Conservation (phyloP, 2,329 filamentous ascomycete species). For the Sclerotinia sclerotiorum region DNA sequence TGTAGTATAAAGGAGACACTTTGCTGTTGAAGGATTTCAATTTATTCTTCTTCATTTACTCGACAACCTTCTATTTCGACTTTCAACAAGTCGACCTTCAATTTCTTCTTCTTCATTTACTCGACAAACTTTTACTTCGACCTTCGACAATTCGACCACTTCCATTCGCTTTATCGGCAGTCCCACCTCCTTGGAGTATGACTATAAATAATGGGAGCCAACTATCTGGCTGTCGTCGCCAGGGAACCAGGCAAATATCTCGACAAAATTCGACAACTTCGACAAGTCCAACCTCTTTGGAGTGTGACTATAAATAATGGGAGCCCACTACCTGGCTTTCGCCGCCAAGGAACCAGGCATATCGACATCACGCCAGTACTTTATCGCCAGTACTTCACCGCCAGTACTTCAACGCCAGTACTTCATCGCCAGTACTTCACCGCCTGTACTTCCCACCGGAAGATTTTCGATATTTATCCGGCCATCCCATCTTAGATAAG, state of each 20-base stretch:
- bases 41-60: not conserved
- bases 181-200: not conserved
- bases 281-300: no score
- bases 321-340: no score
- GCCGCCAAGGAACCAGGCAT: no score
- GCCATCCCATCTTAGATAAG: not conserved
- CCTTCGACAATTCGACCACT: not conserved
- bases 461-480: not conserved
- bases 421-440: no score
- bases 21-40: no score
- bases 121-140: not conserved
- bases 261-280: not conserved
- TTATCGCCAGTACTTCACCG: no score
- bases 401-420: no score
- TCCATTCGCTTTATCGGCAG: not conserved
- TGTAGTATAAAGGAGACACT: no score
- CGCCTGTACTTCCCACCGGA: no score
- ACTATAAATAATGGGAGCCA: not conserved
- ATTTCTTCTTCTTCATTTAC: not conserved
- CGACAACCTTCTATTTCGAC: not conserved
- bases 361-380: no score
- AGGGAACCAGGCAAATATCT: not conserved
- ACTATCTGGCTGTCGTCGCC: not conserved
- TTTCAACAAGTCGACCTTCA: not conserved
- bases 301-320: no score